Conservation (phyloP, 208 protist genomes). For the Trypanosoma platydactyli region DNA sequence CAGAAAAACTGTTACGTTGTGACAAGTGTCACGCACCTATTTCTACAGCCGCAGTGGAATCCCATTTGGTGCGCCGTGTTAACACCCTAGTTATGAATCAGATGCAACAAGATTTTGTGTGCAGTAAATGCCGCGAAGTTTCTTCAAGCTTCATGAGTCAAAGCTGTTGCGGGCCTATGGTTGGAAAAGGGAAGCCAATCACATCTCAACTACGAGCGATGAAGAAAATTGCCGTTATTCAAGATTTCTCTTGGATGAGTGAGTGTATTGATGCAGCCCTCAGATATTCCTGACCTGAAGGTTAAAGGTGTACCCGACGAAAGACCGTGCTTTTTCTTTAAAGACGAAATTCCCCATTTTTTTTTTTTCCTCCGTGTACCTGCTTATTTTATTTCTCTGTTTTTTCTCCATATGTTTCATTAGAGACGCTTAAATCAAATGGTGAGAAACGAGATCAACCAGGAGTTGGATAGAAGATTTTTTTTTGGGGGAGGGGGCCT, state of each 20-base stretch:
- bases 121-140: conserved; percentile 82
- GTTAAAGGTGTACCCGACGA: too few species aligned
- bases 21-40: conserved; percentile 74
- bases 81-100: conserved; percentile 54
- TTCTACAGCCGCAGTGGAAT: conserved; percentile 54
- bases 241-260: conserved; percentile 65
- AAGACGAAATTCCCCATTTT: too few species aligned
- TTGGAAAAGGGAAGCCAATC: conserved; percentile 58
- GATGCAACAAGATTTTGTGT: conserved; percentile 86
- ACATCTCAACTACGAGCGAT: conserved; percentile 54
- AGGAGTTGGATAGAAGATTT: too few species aligned
- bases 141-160: conserved; percentile 58
- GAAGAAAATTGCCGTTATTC: conserved; percentile 58
- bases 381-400: conserved; percentile 13
- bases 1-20: conserved; percentile 54
- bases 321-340: too few species aligned
- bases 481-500: too few species aligned
- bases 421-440: too few species aligned
- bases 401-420: not conserved
- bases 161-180: conserved; percentile 77
- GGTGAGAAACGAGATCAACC: too few species aligned
- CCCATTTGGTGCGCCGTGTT: conserved; percentile 77
- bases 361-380: not conserved
- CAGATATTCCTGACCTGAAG: conserved; percentile 34
- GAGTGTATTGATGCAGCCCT: conserved; percentile 69